These are phyloP conservation scores for Nephelium lappaceum DNA, from an alignment of 345 rosid genomes.

Conservation along the genomic window DNA sequence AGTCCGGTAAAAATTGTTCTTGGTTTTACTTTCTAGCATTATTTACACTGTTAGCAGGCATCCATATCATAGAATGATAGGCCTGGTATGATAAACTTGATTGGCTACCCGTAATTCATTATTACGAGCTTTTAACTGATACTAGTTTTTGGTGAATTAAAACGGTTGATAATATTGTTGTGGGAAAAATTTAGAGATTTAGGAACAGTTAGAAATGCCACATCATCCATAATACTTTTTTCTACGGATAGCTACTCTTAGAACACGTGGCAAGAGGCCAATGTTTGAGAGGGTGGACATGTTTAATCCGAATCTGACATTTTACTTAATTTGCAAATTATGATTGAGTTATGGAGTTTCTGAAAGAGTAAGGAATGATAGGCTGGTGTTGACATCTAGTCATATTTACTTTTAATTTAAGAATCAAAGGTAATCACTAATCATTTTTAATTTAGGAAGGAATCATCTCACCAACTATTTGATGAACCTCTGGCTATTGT, in stretches of 20 bases:
- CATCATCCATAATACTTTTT: neutral
- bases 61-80: no score
- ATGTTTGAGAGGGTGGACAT: neutral
- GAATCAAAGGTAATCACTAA: neutral
- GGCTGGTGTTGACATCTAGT: neutral
- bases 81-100: neutral
- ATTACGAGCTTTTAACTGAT: neutral
- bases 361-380: neutral
- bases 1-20: conserved; percentile 44
- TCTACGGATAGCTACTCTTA: neutral
- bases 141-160: neutral
- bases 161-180: neutral
- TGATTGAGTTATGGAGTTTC: neutral
- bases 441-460: neutral
- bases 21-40: neutral
- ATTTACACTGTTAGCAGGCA: neutral
- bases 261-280: neutral
- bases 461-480: neutral
- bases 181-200: neutral
- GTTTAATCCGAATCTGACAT: neutral
- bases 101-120: neutral
- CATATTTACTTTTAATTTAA: neutral
- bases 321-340: neutral
- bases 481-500: neutral
- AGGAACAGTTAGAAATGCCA: neutral